Base-by-base conservation (phyloP, 495 filamentous ascomycete genomes). In the Hyaloscypha hepaticicola region DNA sequence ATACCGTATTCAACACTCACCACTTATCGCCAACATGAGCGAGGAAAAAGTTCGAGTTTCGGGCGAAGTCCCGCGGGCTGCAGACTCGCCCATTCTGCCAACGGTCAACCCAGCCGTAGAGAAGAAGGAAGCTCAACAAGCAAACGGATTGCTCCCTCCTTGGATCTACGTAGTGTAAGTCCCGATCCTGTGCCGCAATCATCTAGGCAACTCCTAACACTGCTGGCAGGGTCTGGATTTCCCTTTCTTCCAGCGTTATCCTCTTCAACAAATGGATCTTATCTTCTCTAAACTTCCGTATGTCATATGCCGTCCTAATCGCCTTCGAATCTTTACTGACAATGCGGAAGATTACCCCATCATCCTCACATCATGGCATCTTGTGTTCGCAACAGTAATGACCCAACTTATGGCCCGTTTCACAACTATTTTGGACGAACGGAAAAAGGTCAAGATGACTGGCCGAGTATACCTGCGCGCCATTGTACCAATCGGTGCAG, bases 261-360 rank as follows among this genome's bases (percentile, higher is more conserved):
- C 79, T 98, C 50, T 99, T 97, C 88, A 98, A 99, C 88, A 99
- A 99, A 85, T 94, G 90, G 85, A 93, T 99, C 68, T 84, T 98
- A 60, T 87, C 90, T 71, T 90, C 85, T 28, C 83, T 86, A 68
- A 80, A 88, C 58, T 99, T 97, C 82, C 80, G 70, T 72, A 66
- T 55, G 70, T 45, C 60, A 21, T 48, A 33, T n/a, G 26, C 19
- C 16, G 6, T 51, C n/a, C 24, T 16, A 12, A 8, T 51, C 19
- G 16, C 26, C 45, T 49, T 58, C 63, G 49, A 57, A 57, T 60
- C 31, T n/a, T 75, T 76, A 73, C 72, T 67, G 65, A 68, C 71
- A 65, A 53, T 61, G 72, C 68, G 67, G 38, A 33, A 88, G 82
- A 75, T 26, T 85, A 81, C 69, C 83, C 83, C 38, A 81, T 96